Percentiles rank a stretch among this genome's conserved stretches.
Conservation (phyloP, 257 asterid genomes). For the Capsicum pubescens region DNA sequence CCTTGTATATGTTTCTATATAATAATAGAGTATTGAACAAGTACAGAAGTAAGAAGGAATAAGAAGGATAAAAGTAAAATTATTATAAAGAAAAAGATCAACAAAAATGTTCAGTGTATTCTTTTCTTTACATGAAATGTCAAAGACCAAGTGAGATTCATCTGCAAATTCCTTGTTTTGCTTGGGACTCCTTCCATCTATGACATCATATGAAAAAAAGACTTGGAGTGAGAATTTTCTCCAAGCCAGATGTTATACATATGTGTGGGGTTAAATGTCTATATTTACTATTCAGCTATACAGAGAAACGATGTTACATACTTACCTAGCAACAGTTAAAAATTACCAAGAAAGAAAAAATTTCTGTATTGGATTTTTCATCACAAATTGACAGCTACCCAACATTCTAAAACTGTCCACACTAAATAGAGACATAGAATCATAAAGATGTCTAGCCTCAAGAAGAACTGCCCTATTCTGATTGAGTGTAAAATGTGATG, state of each 20-base stretch:
- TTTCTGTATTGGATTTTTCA: not conserved
- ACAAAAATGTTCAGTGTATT: not conserved
- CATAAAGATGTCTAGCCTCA: conserved; percentile 59
- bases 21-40: not conserved
- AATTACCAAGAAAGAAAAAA: not conserved
- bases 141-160: conserved; percentile 56
- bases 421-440: conserved; percentile 4
- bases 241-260: conserved; percentile 17
- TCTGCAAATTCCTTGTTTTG: conserved; percentile 85
- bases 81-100: conserved; percentile 5
- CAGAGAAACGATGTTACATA: not conserved
- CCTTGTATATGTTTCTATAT: not conserved
- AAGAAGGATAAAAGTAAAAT: conserved; percentile 10
- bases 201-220: conserved; percentile 20
- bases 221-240: not conserved
- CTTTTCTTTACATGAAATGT: conserved; percentile 6
- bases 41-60: conserved; percentile 7
- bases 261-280: conserved; percentile 6
- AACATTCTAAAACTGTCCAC: conserved; percentile 25
- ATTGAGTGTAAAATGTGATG: conserved; percentile 68
- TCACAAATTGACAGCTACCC: not conserved
- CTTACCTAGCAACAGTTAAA: not conserved
- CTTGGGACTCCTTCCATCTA: conserved; percentile 96
- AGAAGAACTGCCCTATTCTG: conserved; percentile 79
- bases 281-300: not conserved